Evolutionary conservation across 2,329 filamentous ascomycete species (phyloP).

Genomic region (Zymoseptoria ardabiliae): DNA sequence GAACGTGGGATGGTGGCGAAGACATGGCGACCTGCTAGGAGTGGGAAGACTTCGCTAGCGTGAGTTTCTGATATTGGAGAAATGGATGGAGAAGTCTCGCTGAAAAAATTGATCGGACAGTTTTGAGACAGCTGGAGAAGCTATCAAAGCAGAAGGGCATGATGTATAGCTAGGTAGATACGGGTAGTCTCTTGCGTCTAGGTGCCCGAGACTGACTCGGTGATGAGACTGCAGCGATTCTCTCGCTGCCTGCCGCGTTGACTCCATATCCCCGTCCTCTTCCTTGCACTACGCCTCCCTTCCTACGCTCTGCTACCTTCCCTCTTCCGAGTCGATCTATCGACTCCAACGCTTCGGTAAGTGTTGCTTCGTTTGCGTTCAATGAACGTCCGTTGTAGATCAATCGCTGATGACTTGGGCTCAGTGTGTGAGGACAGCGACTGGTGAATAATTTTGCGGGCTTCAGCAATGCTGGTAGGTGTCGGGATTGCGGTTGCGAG

Average conservation of each 20-base stretch:
- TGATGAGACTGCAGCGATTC: neutral
- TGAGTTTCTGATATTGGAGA: slow-evolving; percentile 38
- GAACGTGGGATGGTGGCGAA: slow-evolving; percentile 74
- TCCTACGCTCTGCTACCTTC: slow-evolving; percentile 54
- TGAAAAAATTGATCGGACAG: neutral
- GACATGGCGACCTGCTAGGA: slow-evolving; percentile 78
- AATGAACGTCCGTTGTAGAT: too few species aligned
- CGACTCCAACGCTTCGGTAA: too few species aligned
- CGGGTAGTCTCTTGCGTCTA: neutral
- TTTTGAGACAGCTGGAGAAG: slow-evolving; percentile 40
- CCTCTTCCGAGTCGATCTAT: too few species aligned
- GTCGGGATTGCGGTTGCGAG: too few species aligned
- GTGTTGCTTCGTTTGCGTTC: too few species aligned
- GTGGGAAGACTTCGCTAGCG: slow-evolving; percentile 78
- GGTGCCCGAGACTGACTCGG: neutral
- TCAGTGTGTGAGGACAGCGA: too few species aligned
- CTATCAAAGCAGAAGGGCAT: slow-evolving; percentile 51
- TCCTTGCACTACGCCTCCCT: slow-evolving; percentile 57
- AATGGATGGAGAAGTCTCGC: neutral
- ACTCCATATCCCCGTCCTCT: neutral
- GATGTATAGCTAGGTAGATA: slow-evolving; percentile 76
- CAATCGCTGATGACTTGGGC: too few species aligned
- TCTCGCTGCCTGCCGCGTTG: neutral
- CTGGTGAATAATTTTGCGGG: too few species aligned
- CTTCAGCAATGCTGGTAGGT: too few species aligned